These are phyloP conservation scores for Umbilicus rupestris DNA, from an alignment of 164 flowering plant genomes.

Conservation along the genomic window DNA sequence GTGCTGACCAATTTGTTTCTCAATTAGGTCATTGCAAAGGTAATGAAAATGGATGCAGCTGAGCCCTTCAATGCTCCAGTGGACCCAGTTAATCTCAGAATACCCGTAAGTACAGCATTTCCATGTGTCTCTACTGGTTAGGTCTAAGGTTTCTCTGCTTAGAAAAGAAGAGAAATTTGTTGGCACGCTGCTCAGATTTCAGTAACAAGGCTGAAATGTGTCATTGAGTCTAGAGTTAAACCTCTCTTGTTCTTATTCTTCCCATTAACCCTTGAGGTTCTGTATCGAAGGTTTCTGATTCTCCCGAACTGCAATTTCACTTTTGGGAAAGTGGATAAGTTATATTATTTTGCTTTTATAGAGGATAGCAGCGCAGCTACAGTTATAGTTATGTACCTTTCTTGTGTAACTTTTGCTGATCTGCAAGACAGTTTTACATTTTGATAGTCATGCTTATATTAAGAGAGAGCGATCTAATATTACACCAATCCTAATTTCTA, in stretches of 20 bases:
- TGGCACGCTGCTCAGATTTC: no score
- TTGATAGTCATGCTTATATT: background rate
- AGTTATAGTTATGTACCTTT: no score
- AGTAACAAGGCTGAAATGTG: background rate
- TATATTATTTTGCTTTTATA: no score
- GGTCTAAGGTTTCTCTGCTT: no score
- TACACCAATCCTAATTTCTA: no score
- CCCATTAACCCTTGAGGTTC: background rate
- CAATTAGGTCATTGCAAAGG: constrained; percentile 80
- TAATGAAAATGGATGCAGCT: constrained; percentile 99
- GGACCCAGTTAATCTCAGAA: constrained; percentile 80
- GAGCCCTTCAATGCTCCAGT: constrained; percentile 94
- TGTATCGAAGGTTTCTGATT: background rate
- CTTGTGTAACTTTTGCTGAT: background rate
- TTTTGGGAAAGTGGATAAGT: no score
- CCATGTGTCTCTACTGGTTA: background rate
- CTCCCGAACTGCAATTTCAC: background rate
- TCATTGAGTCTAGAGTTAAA: background rate
- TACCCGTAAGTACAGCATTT: constrained; percentile 60
- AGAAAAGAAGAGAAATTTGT: background rate
- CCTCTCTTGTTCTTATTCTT: background rate
- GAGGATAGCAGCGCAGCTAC: no score
- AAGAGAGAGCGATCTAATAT: no score
- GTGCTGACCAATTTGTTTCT: background rate
- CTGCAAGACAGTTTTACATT: background rate